Conservation (phyloP, 208 protist species). For the Trypanosoma melophagium region DNA sequence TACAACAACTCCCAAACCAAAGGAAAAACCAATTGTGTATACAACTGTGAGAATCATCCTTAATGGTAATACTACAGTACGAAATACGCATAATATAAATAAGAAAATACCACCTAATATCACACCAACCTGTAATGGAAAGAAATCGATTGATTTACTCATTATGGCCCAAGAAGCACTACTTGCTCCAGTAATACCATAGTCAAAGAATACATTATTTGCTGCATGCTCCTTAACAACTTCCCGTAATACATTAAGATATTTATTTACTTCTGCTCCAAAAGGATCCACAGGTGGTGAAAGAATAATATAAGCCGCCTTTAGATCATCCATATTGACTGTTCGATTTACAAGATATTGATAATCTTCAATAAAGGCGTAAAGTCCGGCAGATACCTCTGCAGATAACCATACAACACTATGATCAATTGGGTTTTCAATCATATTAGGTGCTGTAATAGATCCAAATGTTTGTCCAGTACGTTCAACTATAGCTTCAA, state of each 20-base stretch:
- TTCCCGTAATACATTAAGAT: slow-evolving; percentile 21
- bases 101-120: slow-evolving; percentile 31
- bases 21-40: slow-evolving; percentile 30
- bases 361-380: background rate
- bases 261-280: slow-evolving; percentile 11
- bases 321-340: slow-evolving; percentile 4
- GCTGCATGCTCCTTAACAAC: slow-evolving; percentile 12
- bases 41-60: slow-evolving; percentile 29
- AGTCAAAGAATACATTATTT: slow-evolving; percentile 16
- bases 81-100: slow-evolving; percentile 31
- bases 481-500: slow-evolving; percentile 14
- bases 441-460: slow-evolving; percentile 19
- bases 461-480: slow-evolving; percentile 7
- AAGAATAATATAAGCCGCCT: slow-evolving; percentile 16
- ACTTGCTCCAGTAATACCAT: slow-evolving; percentile 23
- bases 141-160: slow-evolving; percentile 30
- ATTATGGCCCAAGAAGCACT: slow-evolving; percentile 26
- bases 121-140: slow-evolving; percentile 34
- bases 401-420: slow-evolving; percentile 5
- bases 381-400: background rate
- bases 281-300: slow-evolving; percentile 21
- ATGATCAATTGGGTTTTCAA: background rate
- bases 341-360: slow-evolving; percentile 22
- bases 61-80: slow-evolving; percentile 28
- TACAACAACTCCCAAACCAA: slow-evolving; percentile 30